Percentiles rank a stretch among this genome's conserved stretches.
Conservation (phyloP, 495 filamentous ascomycete genomes). For the Tuber umbilicatum region DNA sequence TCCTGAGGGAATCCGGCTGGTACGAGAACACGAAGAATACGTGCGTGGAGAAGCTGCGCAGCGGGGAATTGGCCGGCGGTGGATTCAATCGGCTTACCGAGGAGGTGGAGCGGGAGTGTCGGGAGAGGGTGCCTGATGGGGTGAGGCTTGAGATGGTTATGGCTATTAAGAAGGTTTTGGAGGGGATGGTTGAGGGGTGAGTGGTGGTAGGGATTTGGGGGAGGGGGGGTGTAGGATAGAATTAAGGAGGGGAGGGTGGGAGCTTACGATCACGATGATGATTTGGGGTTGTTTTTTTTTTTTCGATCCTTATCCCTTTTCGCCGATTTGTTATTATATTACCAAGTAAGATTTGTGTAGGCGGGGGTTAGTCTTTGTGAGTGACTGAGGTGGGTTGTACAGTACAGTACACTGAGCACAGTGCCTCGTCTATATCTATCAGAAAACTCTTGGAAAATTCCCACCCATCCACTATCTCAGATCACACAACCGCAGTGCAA, state of each 20-base stretch:
- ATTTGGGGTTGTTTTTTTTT: neutral
- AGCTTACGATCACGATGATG: neutral
- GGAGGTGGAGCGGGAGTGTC: constrained; percentile 31
- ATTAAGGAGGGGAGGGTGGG: too few species aligned
- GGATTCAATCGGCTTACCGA: constrained; percentile 30
- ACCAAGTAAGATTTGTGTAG: neutral
- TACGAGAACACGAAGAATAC: constrained; percentile 36
- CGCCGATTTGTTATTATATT: neutral
- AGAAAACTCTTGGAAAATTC: neutral
- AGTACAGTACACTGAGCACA: too few species aligned
- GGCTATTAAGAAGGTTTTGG: constrained; percentile 36
- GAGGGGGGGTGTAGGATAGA: constrained; percentile 4
- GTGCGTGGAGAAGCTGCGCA: constrained; percentile 34
- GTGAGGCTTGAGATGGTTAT: constrained; percentile 37
- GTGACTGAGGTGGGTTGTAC: neutral
- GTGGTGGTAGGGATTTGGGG: neutral
- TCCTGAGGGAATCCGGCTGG: constrained; percentile 42
- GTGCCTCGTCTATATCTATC: neutral
- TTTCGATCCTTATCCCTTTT: neutral
- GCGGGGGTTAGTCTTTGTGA: neutral
- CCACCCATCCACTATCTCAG: neutral
- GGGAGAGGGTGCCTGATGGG: constrained; percentile 31
- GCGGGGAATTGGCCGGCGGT: constrained; percentile 21
- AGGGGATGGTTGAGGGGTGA: constrained; percentile 35
- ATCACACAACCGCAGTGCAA: neutral